phyloP scores from a whole-genome alignment of 2,329 filamentous ascomycete genomes.

The Scytalidium lignicola region DNA sequence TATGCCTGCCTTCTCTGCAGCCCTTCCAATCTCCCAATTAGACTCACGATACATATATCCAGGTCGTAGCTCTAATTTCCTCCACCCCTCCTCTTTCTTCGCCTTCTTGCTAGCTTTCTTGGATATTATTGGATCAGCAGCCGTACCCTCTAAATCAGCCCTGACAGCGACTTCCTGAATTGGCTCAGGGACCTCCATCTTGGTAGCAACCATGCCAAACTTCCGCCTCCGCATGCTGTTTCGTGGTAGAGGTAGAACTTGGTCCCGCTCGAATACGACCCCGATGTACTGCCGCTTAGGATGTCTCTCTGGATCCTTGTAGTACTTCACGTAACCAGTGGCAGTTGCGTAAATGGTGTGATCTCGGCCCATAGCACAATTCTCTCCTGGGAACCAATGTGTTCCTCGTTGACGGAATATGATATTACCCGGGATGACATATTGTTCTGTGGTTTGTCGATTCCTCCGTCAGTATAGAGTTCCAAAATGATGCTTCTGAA shows the following conservation, averaged over 20 bases:
- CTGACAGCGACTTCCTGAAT: constrained; percentile 4
- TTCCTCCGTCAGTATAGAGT: no score
- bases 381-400: constrained; percentile 91
- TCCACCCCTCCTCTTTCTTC: constrained; percentile 29
- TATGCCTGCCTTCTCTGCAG: constrained; percentile 54
- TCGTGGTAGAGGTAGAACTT: constrained; percentile 70
- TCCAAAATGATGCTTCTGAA: not conserved
- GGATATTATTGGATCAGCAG: constrained; percentile 3
- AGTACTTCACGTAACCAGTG: constrained; percentile 93
- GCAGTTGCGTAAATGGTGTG: constrained; percentile 89
- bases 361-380: constrained; percentile 90
- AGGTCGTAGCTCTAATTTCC: constrained; percentile 38
- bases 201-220: constrained; percentile 63
- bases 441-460: constrained; percentile 67
- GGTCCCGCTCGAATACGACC: constrained; percentile 77
- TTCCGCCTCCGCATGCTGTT: constrained; percentile 70
- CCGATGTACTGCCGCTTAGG: constrained; percentile 92
- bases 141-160: constrained; percentile 11
- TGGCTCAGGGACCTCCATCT: constrained; percentile 32
- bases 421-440: constrained; percentile 93
- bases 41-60: constrained; percentile 61
- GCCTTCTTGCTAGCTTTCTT: constrained; percentile 11
- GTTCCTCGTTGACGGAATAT: constrained; percentile 96
- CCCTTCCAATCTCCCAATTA: constrained; percentile 64
- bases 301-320: constrained; percentile 78